phyloP scores from a whole-genome alignment of 2,329 filamentous ascomycete genomes.

The Alternaria angustiovoidea region DNA sequence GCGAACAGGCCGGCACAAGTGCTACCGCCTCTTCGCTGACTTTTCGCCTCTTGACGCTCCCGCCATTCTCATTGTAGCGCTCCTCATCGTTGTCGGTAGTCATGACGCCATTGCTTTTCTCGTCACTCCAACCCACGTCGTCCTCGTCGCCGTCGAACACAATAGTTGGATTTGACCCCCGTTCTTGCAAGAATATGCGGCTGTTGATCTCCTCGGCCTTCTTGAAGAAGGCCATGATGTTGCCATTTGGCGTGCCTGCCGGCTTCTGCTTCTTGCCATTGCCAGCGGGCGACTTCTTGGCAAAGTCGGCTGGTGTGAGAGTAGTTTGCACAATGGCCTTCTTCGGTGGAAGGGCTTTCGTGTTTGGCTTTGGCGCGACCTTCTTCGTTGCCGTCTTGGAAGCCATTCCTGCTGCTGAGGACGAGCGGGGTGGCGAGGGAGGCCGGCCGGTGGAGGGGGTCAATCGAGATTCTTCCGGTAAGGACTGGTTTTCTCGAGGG shows the following conservation, averaged over 20 bases:
- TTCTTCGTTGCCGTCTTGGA: slow-evolving; percentile 36
- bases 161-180: slow-evolving; percentile 28
- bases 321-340: slow-evolving; percentile 45
- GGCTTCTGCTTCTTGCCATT: slow-evolving; percentile 50
- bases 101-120: slow-evolving; percentile 25
- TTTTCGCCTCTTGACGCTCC: slow-evolving; percentile 55
- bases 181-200: slow-evolving; percentile 49
- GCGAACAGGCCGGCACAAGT: slow-evolving; percentile 51
- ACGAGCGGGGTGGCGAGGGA: slow-evolving; percentile 59
- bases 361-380: slow-evolving; percentile 23
- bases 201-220: slow-evolving; percentile 56
- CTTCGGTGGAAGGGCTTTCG: slow-evolving; percentile 25
- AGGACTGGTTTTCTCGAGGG: slow-evolving; percentile 57
- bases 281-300: slow-evolving; percentile 43
- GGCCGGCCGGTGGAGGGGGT: slow-evolving; percentile 60
- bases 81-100: slow-evolving; percentile 31
- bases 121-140: slow-evolving; percentile 44
- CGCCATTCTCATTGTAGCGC: slow-evolving; percentile 55
- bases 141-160: slow-evolving; percentile 35
- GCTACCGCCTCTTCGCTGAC: slow-evolving; percentile 40
- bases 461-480: slow-evolving; percentile 44
- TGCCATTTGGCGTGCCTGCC: slow-evolving; percentile 56
- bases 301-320: slow-evolving; percentile 41
- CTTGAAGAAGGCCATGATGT: slow-evolving; percentile 64
- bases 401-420: slow-evolving; percentile 28